Evolutionary conservation across 192 early-diverging fungal species (phyloP), one percentile per base, ranked within the genome.

Genomic region (Coemansia sp.): DNA sequence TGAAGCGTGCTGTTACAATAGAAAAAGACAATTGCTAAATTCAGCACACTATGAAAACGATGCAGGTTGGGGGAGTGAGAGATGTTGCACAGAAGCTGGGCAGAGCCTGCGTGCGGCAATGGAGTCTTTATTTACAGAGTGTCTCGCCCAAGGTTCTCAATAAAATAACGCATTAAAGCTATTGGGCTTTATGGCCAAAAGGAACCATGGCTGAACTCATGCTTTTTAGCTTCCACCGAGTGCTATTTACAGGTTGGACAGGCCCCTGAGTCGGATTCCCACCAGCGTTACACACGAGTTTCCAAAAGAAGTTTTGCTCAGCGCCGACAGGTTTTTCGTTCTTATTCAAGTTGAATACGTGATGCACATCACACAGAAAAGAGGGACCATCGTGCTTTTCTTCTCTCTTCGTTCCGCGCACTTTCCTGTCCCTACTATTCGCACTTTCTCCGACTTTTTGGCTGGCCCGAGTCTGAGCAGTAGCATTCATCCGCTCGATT

Each of bases 381-480:
- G 19, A 49, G 47, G 47, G 47, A 19, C 15, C n/a, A 21, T 17
- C 23, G 17, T 11, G 41, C 52, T 23, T 56, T 56, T 41, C 62
- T 64, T 64, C 62, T 53, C 53, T 43, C 52, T 45, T 64, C 39
- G 38, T 43, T 45, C 52, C n/a, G 51, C 27, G 21, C 25, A 27
- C 41, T 64, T 64, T 64, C 53, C 17, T 54, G 23, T 53, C 6
- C 62, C 14, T 38, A 12, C 29, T 19, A 9, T 43, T 41, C 52
- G 11, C n/a, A 55, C 15, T 11, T 43, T 43, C 41, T 43, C 41
- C 15, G 41, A 43, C 41, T 43, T 32, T 32, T 43, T 43, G 41
- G 41, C 41, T 43, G 41, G 41, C 41, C 41, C 32, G 11, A 43
- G 41, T 43, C 41, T 43, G 41, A 43, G 41, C 41, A 43, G 41